Percentiles rank a stretch among this genome's conserved stretches.
These are phyloP conservation scores for Cystobasidiaceae sp. DNA, from an alignment of 1,284 basidiomycete species.

Conservation along the genomic window DNA sequence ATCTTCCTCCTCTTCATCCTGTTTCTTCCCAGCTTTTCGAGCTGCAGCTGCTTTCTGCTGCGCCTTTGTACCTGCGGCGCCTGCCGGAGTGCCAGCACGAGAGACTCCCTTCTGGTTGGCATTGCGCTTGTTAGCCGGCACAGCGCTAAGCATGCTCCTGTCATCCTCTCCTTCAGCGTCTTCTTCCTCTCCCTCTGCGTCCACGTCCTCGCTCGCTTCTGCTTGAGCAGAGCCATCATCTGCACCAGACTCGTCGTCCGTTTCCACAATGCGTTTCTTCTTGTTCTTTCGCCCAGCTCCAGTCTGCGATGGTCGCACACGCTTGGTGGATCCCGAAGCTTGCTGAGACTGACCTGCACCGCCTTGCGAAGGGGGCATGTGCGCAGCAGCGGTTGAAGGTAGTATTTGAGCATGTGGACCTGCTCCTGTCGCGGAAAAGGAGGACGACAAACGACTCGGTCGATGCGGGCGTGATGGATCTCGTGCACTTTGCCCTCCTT, in stretches of 20 bases:
- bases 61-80: constrained; percentile 18
- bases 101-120: constrained; percentile 3
- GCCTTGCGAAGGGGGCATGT: constrained; percentile 7
- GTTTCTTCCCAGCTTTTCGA: constrained; percentile 29
- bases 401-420: constrained; percentile 22
- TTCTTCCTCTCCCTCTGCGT: constrained; percentile 26
- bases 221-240: constrained; percentile 12
- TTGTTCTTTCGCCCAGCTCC: constrained; percentile 7
- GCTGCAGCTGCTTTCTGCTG: constrained; percentile 30
- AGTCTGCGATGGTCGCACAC: background rate
- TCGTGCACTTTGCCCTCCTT: background rate
- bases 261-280: constrained; percentile 28
- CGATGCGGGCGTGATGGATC: constrained; percentile 11
- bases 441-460: constrained; percentile 22
- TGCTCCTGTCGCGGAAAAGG: constrained; percentile 22
- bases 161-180: too few relatives aligned
- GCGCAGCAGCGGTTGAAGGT: constrained; percentile 18
- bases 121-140: constrained; percentile 30
- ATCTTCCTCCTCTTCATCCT: constrained; percentile 34
- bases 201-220: constrained; percentile 23
- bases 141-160: too few relatives aligned
- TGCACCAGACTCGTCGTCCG: constrained; percentile 20
- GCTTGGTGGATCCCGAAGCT: background rate
- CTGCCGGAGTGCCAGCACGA: background rate
- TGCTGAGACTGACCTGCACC: background rate